Base-by-base conservation (phyloP, 306 rosid genomes). In the Rosa chinensis region DNA sequence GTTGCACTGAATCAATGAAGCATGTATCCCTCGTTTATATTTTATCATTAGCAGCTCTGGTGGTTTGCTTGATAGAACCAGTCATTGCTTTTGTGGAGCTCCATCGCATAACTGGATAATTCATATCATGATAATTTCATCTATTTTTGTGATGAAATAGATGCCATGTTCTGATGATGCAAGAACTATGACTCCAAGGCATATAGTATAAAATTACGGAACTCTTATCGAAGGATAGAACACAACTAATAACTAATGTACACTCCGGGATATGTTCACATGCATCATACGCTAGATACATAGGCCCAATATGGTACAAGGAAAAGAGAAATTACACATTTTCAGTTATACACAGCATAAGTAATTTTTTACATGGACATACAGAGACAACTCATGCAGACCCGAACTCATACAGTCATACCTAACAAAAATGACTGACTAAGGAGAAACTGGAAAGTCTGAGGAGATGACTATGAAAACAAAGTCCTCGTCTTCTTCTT, bases 401-500 rank as follows among this genome's bases (percentile, higher is more conserved):
- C 39, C 21, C 7, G 9, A 66, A 23, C 35, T 9, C 61, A 9
- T 66, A 35, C 10, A 23, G n/a, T 9, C 61, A 9, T 66, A 35
- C 10, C 25, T 45, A 70, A 59, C 1, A 61, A 61, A 40, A 48
- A 69, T 35, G 79, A 81, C 77, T 6, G 20, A 77, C 84, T 23
- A 63, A 17, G 35, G 32, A 79, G 49, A 56, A n/a, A 59, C 67
- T n/a, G 21, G 66, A 71, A 55, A 74, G 44, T 49, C 6, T 5
- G 68, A 35, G 45, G 23, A 58, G 5, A 2, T 12, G 62, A 43
- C 32, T 28, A 28, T 28, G 32, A 58, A 50, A 70, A 62, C 73
- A 25, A 70, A 62, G 35, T 76, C 76, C 68, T 37, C 77, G 71
- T 49, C 81, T 10, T 76, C 56, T 52, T 28, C 32, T 28, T 28